Base-by-base conservation (phyloP, 1,139 yeast species). In the Blastobotrys raffinosifermentans region DNA sequence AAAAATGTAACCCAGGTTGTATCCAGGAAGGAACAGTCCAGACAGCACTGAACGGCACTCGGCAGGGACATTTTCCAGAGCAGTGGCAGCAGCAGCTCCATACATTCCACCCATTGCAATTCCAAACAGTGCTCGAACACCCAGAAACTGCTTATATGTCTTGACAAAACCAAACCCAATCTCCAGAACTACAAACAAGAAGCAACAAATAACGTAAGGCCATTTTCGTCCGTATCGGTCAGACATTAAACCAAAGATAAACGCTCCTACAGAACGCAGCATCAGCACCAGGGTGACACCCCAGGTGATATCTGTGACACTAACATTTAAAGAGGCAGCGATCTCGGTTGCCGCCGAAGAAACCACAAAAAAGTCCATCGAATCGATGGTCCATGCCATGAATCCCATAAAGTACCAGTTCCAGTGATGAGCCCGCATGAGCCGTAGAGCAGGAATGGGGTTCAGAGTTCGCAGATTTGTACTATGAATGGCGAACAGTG, bases 221-320 rank as follows among this genome's bases (percentile, higher is more conserved):
- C 75, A 75, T 53, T 79, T 79, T 51, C 87, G 67, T 22, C 91
- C 91, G 50, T 71, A 79, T 46, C 69, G 61, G 58, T 81, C 91
- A 40, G 80, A 75, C 19, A 72, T 55, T 39, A 71, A 63, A 31
- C 91, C 91, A 51, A 80, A 80, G 22, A 77, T 61, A 23, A 78
- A 54, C 14, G 87, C 86, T 37, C 91, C 89, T 15, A 79, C 75
- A 3, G 86, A 77, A 48, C 91, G 70, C 47, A 82, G 66, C 89
- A 83, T 80, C 40, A 82, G 70, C 31, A 82, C 93, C 40, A 82
- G 65, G 0, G 93, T 82, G 46, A 82, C 77, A 44, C 89, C 91
- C 89, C 79, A 73, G 3, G 78, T 70, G 44, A 80, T 60, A 23
- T 66, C 60, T 2, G 67, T 63, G 23, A 69, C 63, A 4, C 56